Conservation (phyloP, 306 rosid species). For the Albizia julibrissin region DNA sequence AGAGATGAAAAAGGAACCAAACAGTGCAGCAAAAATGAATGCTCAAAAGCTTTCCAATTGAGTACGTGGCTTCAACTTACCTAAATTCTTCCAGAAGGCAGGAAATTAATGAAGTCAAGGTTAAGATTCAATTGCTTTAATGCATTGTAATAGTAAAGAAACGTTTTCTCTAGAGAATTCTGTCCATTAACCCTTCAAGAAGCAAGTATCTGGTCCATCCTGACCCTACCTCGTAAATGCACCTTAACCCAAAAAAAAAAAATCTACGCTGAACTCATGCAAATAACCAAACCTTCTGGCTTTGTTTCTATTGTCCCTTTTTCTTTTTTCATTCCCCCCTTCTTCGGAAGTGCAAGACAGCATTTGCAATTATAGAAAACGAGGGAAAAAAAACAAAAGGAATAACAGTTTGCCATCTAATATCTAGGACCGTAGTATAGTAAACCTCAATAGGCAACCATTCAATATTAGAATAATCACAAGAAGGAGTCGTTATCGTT, state of each 20-base stretch:
- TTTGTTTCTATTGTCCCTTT: not conserved
- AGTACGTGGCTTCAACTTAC: not conserved
- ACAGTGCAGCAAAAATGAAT: not conserved
- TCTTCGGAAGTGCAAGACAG: conserved; percentile 16
- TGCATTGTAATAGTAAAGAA: not conserved
- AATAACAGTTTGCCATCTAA: conserved; percentile 13
- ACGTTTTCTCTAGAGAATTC: conserved; percentile 11
- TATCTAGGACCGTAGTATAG: not conserved
- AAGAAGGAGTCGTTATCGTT: conserved; percentile 33
- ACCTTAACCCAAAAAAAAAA: conserved; percentile 1
- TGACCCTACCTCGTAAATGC: conserved; percentile 35
- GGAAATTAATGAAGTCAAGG: conserved; percentile 27
- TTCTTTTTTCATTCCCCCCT: not conserved
- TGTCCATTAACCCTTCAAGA: conserved; percentile 35
- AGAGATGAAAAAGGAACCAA: not conserved
- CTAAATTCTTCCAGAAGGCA: conserved; percentile 9
- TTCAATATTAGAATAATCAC: conserved; percentile 24
- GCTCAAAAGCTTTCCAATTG: conserved; percentile 17
- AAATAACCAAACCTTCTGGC: not conserved
- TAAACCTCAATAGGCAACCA: conserved; percentile 1
- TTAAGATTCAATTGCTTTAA: conserved; percentile 23
- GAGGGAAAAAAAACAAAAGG: not conserved
- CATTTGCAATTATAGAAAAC: conserved; percentile 1
- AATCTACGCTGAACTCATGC: not conserved
- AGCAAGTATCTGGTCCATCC: conserved; percentile 33